Percentiles rank a stretch among this genome's conserved stretches.
Conservation (phyloP, 2,329 filamentous ascomycete genomes). For the Xylaria hypoxylon region DNA sequence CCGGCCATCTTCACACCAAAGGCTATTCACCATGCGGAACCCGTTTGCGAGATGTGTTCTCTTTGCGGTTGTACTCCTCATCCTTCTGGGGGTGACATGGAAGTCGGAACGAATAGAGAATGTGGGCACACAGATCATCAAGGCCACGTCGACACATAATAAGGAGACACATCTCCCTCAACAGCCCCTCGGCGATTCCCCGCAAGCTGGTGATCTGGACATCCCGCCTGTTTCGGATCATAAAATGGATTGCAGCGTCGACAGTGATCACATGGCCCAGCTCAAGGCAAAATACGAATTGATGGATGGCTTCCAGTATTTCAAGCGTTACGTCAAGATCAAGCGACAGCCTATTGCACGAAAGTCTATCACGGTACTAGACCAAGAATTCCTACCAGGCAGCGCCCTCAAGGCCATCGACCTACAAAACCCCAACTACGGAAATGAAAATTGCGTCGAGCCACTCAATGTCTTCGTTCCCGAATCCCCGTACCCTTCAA, state of each 20-base stretch:
- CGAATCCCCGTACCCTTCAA: slow-evolving; percentile 61
- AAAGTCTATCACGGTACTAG: slow-evolving; percentile 63
- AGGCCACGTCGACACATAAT: slow-evolving; percentile 53
- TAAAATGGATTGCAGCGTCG: slow-evolving; percentile 63
- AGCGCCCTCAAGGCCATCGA: slow-evolving; percentile 61
- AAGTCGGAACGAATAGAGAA: slow-evolving; percentile 56
- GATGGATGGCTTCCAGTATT: slow-evolving; percentile 65
- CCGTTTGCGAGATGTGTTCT: slow-evolving; percentile 60
- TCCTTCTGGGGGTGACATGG: slow-evolving; percentile 57
- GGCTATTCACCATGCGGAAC: slow-evolving; percentile 62
- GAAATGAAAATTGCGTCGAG: slow-evolving; percentile 58
- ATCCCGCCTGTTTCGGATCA: slow-evolving; percentile 51
- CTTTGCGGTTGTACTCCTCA: slow-evolving; percentile 57
- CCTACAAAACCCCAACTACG: slow-evolving; percentile 57
- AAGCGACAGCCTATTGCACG: slow-evolving; percentile 62
- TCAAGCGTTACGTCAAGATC: slow-evolving; percentile 66
- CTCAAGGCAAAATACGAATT: slow-evolving; percentile 62
- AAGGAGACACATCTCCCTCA: slow-evolving; percentile 51
- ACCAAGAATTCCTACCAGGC: slow-evolving; percentile 60
- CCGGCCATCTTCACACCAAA: slow-evolving; percentile 55
- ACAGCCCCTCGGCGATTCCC: slow-evolving; percentile 48
- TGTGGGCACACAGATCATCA: slow-evolving; percentile 56
- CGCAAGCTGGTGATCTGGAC: slow-evolving; percentile 46
- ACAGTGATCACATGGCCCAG: slow-evolving; percentile 59
- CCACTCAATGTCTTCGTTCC: slow-evolving; percentile 65